Evolutionary conservation across 306 rosid genomes (phyloP).

Genomic region (Prosopis cineraria): DNA sequence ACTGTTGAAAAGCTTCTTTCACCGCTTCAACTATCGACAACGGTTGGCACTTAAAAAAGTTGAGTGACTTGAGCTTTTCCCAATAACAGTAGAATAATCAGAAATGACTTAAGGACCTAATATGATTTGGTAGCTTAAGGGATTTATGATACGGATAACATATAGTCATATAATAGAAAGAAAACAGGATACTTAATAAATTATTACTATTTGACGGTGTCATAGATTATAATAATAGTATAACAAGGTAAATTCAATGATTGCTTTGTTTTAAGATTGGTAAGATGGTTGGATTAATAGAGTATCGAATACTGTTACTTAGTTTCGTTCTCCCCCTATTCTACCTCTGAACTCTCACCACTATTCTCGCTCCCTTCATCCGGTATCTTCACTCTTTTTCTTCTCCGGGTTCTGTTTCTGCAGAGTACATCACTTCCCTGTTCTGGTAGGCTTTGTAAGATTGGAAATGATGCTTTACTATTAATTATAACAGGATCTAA

Average conservation of each 20-base stretch:
- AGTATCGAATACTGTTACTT: not conserved
- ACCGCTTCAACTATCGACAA: not conserved
- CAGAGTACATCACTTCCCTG: not conserved
- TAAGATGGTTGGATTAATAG: not conserved
- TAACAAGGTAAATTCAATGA: not conserved
- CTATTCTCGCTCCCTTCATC: not conserved
- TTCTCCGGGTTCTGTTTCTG: not conserved
- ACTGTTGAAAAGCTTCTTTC: not conserved
- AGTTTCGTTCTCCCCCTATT: not conserved
- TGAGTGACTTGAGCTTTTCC: not conserved
- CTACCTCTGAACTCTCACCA: not conserved
- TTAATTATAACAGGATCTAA: not conserved
- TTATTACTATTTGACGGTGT: not conserved
- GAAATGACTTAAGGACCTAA: not conserved
- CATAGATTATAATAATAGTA: not conserved
- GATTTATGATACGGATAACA: not conserved
- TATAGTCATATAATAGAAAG: not conserved
- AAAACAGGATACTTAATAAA: not conserved
- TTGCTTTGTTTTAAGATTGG: not conserved
- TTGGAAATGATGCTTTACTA: not conserved
- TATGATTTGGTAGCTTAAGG: not conserved
- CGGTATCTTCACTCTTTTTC: not conserved
- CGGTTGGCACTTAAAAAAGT: not conserved
- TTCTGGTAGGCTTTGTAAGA: not conserved
- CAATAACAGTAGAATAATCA: not conserved